Evolutionary conservation across 164 flowering plant species (phyloP), one percentile per base, ranked within the genome.

Genomic region (Tetracentron sinense): DNA sequence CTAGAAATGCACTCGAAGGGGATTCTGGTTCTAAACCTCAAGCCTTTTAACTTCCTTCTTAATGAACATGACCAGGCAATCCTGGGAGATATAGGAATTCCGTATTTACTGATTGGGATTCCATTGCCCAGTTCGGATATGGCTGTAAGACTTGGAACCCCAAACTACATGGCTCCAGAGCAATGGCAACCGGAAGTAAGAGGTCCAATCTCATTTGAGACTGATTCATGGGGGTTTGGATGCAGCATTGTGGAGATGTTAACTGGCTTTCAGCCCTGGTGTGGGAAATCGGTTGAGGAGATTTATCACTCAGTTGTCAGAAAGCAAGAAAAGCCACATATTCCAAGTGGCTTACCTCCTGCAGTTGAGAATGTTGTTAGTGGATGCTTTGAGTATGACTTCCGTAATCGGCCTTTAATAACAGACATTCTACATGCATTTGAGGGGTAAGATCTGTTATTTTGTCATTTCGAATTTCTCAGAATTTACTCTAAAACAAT

Each of bases 81-180:
- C 62, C 55, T 93, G 3, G 97, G 96, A 52, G 98, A 93, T 70
- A 63, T 87, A 58, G 98, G 98, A 30, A 77, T 90, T 57, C 92
- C 98, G 19, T 75, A 62, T 56, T 78, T 90, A 38, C 81, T 90
- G 55, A 85, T 78, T 56, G 90, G 89, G 50, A 72, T 82, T 71
- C 79, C 90, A 7, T 67, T 77, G 65, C 75, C 78, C 28, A 80
- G 76, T 63, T 61, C 90, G 50, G 83, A 88, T 72, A 56, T 80
- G 67, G 69, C 78, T 54, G 63, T 67, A 23, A 81, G 88, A 55
- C 82, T 84, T 76, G 98, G 98, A 63, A 85, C 89, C 29, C 90
- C 96, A 26, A 88, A 85, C 75, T 93, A 90, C 71, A 90, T 93
- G 97, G 92, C 98, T 68, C 98, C 98, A 44, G 97, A 93, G 70